Percentiles rank a stretch among this genome's conserved stretches.
Conservation (phyloP, 2,329 filamentous ascomycete species). For the Teratosphaeriaceae sp. region DNA sequence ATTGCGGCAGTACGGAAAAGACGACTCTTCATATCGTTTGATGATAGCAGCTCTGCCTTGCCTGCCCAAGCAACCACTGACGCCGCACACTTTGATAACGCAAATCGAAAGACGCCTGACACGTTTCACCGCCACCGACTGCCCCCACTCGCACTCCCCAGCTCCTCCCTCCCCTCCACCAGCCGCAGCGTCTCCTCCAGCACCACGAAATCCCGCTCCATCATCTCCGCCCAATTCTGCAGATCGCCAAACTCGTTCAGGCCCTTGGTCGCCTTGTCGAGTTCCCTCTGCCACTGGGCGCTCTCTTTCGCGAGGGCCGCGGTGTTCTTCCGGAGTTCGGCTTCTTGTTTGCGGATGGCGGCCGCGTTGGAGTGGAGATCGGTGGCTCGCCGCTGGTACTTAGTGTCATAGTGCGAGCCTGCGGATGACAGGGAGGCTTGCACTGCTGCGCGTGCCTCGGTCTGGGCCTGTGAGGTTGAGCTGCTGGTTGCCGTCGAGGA, state of each 20-base stretch:
- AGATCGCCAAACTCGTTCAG: slow-evolving; percentile 76
- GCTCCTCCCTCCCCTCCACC: slow-evolving; percentile 23
- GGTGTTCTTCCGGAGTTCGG: slow-evolving; percentile 38
- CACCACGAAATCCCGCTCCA: slow-evolving; percentile 43
- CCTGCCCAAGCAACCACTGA: too few relatives aligned
- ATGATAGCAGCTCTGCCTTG: too few relatives aligned
- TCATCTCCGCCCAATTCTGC: slow-evolving; percentile 81
- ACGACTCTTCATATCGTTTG: too few relatives aligned
- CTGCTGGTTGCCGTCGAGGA: slow-evolving; percentile 10
- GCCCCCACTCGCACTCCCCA: slow-evolving; percentile 25
- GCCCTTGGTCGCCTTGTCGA: slow-evolving; percentile 54
- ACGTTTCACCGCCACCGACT: slow-evolving; percentile 19
- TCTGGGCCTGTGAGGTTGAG: slow-evolving; percentile 27
- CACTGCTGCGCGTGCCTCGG: slow-evolving; percentile 47
- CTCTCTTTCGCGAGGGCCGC: slow-evolving; percentile 55
- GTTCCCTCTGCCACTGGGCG: slow-evolving; percentile 57
- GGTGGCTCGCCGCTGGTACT: slow-evolving; percentile 60
- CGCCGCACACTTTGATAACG: too few relatives aligned
- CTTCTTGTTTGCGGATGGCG: slow-evolving; percentile 61
- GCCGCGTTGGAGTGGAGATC: slow-evolving; percentile 63
- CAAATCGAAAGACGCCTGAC: too few relatives aligned
- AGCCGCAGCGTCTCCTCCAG: slow-evolving; percentile 32
- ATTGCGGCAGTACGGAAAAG: too few relatives aligned
- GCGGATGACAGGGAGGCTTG: slow-evolving; percentile 47
- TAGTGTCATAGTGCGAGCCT: slow-evolving; percentile 62